These are phyloP conservation scores for Apiospora rasikravindrae DNA, from an alignment of 2,329 filamentous ascomycete species.

Conservation along the genomic window DNA sequence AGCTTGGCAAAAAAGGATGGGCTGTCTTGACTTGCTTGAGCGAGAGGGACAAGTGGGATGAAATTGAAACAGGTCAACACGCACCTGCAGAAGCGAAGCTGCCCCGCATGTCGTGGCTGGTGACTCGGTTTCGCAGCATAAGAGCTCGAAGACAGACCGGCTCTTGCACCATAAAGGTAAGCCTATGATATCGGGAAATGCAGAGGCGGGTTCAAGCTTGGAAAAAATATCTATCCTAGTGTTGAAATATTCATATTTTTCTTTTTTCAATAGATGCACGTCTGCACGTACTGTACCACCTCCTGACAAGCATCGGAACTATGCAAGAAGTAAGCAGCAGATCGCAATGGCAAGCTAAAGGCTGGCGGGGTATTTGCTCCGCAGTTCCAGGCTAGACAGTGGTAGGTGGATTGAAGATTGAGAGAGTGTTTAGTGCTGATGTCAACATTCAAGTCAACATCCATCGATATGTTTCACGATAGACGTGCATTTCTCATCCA, in stretches of 20 bases:
- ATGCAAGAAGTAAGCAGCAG: not conserved
- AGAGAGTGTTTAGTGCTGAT: not conserved
- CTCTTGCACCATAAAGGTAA: not conserved
- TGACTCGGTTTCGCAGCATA: not conserved
- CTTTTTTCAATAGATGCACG: no score
- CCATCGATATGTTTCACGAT: not conserved
- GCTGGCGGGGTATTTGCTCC: not conserved
- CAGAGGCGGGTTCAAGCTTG: not conserved
- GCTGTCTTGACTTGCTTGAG: not conserved
- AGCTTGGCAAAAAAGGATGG: conserved; percentile 2
- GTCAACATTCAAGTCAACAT: not conserved
- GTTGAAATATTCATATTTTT: no score
- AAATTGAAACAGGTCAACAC: not conserved
- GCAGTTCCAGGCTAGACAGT: not conserved
- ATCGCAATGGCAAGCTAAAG: not conserved
- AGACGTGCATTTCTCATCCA: not conserved
- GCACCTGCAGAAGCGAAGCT: not conserved
- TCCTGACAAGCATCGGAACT: not conserved
- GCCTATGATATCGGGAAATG: not conserved
- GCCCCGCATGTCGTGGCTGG: not conserved
- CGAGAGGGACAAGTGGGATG: not conserved
- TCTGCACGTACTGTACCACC: not conserved
- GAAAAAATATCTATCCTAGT: not conserved
- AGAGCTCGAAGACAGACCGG: not conserved
- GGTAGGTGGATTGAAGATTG: not conserved